A percentile compares a stretch with the other conserved stretches of the same genome.
Conservation (phyloP, 2,329 filamentous ascomycete species). For the Colletotrichum sp. region DNA sequence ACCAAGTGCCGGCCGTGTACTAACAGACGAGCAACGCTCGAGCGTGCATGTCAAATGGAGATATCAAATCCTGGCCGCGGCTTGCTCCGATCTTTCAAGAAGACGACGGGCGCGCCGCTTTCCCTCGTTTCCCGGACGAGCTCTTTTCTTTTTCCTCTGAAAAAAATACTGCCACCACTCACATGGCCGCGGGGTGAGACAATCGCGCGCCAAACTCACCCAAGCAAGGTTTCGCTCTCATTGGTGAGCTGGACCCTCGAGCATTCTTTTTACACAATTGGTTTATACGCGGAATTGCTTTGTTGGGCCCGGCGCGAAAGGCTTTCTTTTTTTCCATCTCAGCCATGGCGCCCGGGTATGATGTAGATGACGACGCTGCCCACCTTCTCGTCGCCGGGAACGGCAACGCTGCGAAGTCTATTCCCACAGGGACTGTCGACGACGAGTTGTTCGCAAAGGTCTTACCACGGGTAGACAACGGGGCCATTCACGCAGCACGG, state of each 20-base stretch:
- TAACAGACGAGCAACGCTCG: neutral
- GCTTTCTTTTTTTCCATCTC: neutral
- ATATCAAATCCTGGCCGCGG: neutral
- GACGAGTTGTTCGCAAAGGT: slow-evolving; percentile 6
- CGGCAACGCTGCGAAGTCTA: neutral
- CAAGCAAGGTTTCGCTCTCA: neutral
- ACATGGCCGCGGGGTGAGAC: slow-evolving; percentile 1
- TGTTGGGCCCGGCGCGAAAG: neutral
- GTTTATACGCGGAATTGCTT: neutral
- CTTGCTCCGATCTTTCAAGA: neutral
- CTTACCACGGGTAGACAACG: slow-evolving; percentile 1
- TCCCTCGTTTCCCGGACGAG: neutral
- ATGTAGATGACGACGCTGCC: slow-evolving; percentile 2
- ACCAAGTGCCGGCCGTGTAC: neutral
- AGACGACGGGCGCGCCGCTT: neutral
- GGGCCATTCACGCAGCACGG: neutral
- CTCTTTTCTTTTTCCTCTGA: neutral
- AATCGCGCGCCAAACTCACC: neutral
- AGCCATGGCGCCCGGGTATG: slow-evolving; percentile 7
- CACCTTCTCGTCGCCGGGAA: neutral
- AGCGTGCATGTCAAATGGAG: neutral
- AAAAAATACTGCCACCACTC: neutral
- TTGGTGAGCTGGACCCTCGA: neutral
- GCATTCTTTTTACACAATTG: neutral
- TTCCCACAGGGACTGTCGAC: slow-evolving; percentile 4